Base-by-base conservation (phyloP, 1,139 yeast genomes). In the Scheffersomyces quercinus region DNA sequence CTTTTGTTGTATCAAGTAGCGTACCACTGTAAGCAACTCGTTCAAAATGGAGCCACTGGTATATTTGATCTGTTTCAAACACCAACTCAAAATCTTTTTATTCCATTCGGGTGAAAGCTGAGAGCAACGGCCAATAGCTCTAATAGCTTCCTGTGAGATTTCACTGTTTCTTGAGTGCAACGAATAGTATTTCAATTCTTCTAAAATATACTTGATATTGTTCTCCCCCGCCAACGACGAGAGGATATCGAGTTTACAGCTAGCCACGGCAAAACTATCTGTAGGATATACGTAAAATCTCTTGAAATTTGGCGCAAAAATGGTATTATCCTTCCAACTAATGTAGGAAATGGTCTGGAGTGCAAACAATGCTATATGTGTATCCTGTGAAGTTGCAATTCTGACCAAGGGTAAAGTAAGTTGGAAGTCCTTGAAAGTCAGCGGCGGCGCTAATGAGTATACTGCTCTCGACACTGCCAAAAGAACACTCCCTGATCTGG, bases 121-220 rank as follows among this genome's bases (percentile, higher is more conserved):
- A 1, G 82, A 54, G 79, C 88, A 67, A 58, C 70, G 40, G 65
- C 90, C 70, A 65, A 79, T 61, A 1, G 88, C 78, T 42, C 76
- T 78, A 16, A 88, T 76, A 0, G 91, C 76, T 38, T 76, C 80
- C 12, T 73, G 68, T 3, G 84, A 74, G 4, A 82, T 62, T 0
- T 45, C 45, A 3, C 49, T 48, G 9, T 67, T 56, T 15, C 68
- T 59, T 1, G 60, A 53, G 3, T 75, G 64, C n/a, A 73, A 64
- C 0, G 88, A 81, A 50, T 82, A 79, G 58, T 81, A 81, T 53
- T 85, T 85, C 35, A 91, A 68, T 60, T 90, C 96, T 26, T 75
- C 72, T n/a, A 86, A 66, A 12, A 88, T 76, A 3, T 55, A 48
- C 35, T 72, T 70, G 40, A 82, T 75, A 51, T 79, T 88, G 3